Base-by-base conservation (phyloP, 1,139 yeast genomes). In the Candida sanyaensis region DNA sequence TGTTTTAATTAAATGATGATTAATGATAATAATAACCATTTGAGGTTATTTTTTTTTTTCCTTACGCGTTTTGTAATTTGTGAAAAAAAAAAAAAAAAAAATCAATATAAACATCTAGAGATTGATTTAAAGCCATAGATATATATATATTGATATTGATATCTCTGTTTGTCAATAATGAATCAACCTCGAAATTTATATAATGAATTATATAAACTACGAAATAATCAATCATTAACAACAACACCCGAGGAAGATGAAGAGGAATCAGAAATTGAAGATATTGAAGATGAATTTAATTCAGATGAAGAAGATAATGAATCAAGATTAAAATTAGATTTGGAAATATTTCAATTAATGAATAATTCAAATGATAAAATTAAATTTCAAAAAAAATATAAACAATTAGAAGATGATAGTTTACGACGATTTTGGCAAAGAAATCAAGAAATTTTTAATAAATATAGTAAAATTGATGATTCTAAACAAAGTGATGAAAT, bases 401-500 rank as follows among this genome's bases (percentile, higher is more conserved):
- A 59, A 27, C 54, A 56, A 24, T 53, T 68, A 9, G 66, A 69
- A 52, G 46, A 53, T n/a, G 62, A 62, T 30, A 72, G 73, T 51
- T 58, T 65, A 3, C 44, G 49, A 13, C 61, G 65, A 53, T 64
- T 81, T 64, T 47, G 69, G 56, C 49, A 62, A 50, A 66, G 73
- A 51, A 86, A 91, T 90, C 71, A 74, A 24, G 68, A 69, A 9
- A 83, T 86, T 37, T 71, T 86, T 9, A 63, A 71, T 5, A 80
- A 77, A 58, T 84, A 84, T 58, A 77, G 84, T 28, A 56, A 63
- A 2, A 64, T 78, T n/a, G 77, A 75, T 43, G 81, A 77, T 53
- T 70, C 70, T 2, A 23, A 6, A 13, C 84, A 81, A 51, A 86
- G 88, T 44, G 92, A 86, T 60, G 76, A 84, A 29, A 69, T 86